Conservation (phyloP, 176 grass and related monocot genomes). For the Triticum aestivum region IWGSC_CS_RefSeq_v2.1 NC_057803.1:252404462-252404961, state of each 20-base stretch:
- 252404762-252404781: constrained; percentile 46
- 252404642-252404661: constrained; percentile 88
- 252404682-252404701: constrained; percentile 69
- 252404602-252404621: constrained; percentile 97
- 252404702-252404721: constrained; percentile 33
- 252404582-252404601: constrained; percentile 96
- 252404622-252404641: constrained; percentile 81
- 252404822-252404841: constrained; percentile 62
- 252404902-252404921: constrained; percentile 62
- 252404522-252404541: constrained; percentile 92
- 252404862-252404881: constrained; percentile 57
- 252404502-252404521: constrained; percentile 94
- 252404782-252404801: constrained; percentile 48
- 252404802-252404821: constrained; percentile 52
- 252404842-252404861: constrained; percentile 55
- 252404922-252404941: constrained; percentile 51
- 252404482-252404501: constrained; percentile 96
- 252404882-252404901: constrained; percentile 74
- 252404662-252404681: constrained; percentile 54
- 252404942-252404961: constrained; percentile 57
- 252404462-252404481: constrained; percentile 81
- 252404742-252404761: constrained; percentile 45
- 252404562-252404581: constrained; percentile 94
- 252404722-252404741: constrained; percentile 33
- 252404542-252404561: constrained; percentile 89